Percentiles rank a stretch among this genome's conserved stretches.
phyloP scores from a whole-genome alignment of 352 stramenopile species.

The Aphanomyces stellatus region DNA sequence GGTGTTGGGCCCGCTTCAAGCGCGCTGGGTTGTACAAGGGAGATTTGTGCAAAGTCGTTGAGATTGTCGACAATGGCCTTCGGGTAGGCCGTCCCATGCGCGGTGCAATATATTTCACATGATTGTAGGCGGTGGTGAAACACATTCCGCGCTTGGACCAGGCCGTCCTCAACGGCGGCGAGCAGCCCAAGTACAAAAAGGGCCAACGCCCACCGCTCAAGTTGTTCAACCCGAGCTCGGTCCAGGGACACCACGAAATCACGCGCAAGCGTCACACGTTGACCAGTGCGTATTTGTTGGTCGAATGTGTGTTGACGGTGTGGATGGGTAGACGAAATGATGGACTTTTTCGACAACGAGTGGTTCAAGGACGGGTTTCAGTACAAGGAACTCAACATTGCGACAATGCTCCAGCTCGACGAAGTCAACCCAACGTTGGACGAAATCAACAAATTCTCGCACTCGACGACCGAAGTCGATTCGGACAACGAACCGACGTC shows the following conservation, averaged over 20 bases:
- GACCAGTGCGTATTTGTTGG: slow-evolving; percentile 17
- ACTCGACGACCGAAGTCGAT: slow-evolving; percentile 48
- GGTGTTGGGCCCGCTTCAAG: slow-evolving; percentile 80
- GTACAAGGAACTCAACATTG: slow-evolving; percentile 82
- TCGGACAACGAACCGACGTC: slow-evolving; percentile 52
- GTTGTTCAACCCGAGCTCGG: slow-evolving; percentile 65
- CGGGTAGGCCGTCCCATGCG: slow-evolving; percentile 28
- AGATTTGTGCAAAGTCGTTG: slow-evolving; percentile 80
- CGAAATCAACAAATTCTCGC: slow-evolving; percentile 84
- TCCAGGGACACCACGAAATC: slow-evolving; percentile 42
- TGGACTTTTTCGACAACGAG: slow-evolving; percentile 84
- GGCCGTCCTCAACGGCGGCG: slow-evolving; percentile 56
- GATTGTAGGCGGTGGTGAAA: slow-evolving; percentile 62
- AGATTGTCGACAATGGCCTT: slow-evolving; percentile 79
- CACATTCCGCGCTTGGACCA: slow-evolving; percentile 78
- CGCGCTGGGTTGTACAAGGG: slow-evolving; percentile 81
- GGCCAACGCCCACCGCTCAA: slow-evolving; percentile 80
- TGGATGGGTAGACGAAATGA: slow-evolving; percentile 79
- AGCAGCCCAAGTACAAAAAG: slow-evolving; percentile 85
- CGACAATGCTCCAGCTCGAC: slow-evolving; percentile 76
- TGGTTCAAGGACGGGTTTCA: slow-evolving; percentile 84
- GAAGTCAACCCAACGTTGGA: slow-evolving; percentile 81
- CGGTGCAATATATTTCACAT: neutral
- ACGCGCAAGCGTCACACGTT: slow-evolving; percentile 53
- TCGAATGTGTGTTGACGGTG: too few relatives aligned